A percentile compares a stretch with the other conserved stretches of the same genome.
phyloP scores from a whole-genome alignment of 306 rosid genomes.

The Dryas octopetala region DNA sequence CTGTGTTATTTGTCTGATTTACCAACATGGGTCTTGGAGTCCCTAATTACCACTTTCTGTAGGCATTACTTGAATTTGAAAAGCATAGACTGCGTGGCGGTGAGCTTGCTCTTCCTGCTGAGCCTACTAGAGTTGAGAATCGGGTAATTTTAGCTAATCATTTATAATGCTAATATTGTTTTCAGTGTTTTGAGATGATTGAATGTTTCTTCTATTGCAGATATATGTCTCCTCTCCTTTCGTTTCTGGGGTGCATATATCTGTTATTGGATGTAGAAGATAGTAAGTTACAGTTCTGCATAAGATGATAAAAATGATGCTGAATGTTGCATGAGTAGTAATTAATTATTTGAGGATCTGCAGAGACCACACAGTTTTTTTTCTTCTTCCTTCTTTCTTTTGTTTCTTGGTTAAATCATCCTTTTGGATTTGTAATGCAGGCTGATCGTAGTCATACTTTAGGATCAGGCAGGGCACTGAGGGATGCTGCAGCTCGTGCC shows the following conservation, averaged over 20 bases:
- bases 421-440: slow-evolving; percentile 17
- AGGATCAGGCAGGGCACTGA: slow-evolving; percentile 72
- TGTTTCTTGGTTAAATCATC: slow-evolving; percentile 1
- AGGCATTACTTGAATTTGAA: slow-evolving; percentile 81
- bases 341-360: not conserved
- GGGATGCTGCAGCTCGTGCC: slow-evolving; percentile 85
- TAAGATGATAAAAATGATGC: not conserved
- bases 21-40: not conserved
- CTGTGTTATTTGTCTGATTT: not conserved
- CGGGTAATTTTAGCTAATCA: slow-evolving; percentile 39
- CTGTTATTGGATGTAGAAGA: not conserved
- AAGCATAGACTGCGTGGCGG: slow-evolving; percentile 56
- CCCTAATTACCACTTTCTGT: slow-evolving; percentile 1
- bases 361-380: not conserved
- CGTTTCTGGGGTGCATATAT: not conserved
- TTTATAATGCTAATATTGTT: not conserved
- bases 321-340: not conserved
- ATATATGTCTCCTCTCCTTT: not conserved
- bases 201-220: not conserved
- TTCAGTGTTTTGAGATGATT: not conserved
- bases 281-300: not conserved
- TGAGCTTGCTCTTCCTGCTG: slow-evolving; percentile 57
- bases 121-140: slow-evolving; percentile 58
- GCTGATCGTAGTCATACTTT: slow-evolving; percentile 41
- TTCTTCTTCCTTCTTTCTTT: not conserved